These are phyloP conservation scores for Kandelia obovata DNA, from an alignment of 345 rosid genomes.

Conservation along the genomic window DNA sequence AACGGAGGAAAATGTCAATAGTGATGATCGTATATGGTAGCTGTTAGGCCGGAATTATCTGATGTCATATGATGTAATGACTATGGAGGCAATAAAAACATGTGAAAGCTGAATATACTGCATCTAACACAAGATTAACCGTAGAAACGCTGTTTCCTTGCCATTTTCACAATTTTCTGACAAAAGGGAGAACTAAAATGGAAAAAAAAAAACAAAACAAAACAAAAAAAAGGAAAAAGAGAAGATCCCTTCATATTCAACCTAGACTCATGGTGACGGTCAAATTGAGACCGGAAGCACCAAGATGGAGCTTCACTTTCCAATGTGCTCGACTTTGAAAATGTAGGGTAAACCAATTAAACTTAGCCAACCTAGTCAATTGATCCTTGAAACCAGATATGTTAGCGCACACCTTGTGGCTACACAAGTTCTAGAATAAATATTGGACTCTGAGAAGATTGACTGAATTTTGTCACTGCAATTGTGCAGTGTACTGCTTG, in stretches of 20 bases:
- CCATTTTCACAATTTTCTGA: neutral
- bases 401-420: too few relatives aligned
- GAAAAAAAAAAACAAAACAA: neutral
- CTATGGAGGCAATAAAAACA: neutral
- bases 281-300: constrained; percentile 3
- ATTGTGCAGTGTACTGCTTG: neutral
- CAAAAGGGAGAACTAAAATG: neutral
- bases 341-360: neutral
- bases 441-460: too few relatives aligned
- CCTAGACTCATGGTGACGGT: constrained; percentile 1
- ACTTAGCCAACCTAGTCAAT: too few relatives aligned
- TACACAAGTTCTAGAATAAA: too few relatives aligned
- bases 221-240: neutral
- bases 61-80: neutral
- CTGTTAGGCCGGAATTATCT: too few relatives aligned
- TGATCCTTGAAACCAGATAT: too few relatives aligned
- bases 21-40: neutral
- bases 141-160: neutral
- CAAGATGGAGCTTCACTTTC: constrained; percentile 14
- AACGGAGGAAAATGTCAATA: neutral
- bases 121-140: neutral
- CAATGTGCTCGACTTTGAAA: neutral
- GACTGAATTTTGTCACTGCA: neutral
- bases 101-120: neutral
- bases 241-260: constrained; percentile 7